These are phyloP conservation scores for Delonix regia DNA, from an alignment of 306 rosid species.

Conservation along the genomic window DNA sequence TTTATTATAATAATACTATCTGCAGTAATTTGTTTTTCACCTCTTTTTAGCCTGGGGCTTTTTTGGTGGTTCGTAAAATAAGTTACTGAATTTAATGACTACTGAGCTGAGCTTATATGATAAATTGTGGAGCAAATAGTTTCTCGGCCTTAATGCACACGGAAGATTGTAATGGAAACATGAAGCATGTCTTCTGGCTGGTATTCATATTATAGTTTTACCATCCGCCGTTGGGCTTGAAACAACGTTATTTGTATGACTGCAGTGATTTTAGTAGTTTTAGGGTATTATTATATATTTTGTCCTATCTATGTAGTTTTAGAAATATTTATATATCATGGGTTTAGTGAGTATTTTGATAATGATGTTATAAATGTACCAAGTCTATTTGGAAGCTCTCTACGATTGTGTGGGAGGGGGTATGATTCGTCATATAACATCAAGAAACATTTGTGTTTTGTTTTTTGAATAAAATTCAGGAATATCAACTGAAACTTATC, in stretches of 20 bases:
- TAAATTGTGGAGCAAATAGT: not conserved
- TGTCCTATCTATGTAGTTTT: no score
- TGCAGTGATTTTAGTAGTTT: not conserved
- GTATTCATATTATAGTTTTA: not conserved
- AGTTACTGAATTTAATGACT: not conserved
- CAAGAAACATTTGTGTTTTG: no score
- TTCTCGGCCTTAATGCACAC: not conserved
- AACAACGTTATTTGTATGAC: no score
- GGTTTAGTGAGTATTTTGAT: no score
- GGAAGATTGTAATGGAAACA: not conserved
- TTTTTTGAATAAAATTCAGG: no score
- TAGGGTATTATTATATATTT: no score
- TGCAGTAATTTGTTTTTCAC: not conserved
- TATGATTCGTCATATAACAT: no score
- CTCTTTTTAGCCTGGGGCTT: not conserved
- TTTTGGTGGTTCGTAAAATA: slow-evolving; percentile 7
- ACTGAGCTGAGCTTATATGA: not conserved
- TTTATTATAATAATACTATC: slow-evolving; percentile 37
- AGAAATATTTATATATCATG: no score
- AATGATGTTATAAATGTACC: no score
- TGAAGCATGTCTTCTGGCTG: not conserved
- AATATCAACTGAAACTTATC: no score
- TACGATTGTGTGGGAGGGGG: no score
- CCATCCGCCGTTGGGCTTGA: not conserved
- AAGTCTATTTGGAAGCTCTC: no score